Base-by-base conservation (phyloP, 495 filamentous ascomycete genomes). In the Penicillium bovifimosum region DNA sequence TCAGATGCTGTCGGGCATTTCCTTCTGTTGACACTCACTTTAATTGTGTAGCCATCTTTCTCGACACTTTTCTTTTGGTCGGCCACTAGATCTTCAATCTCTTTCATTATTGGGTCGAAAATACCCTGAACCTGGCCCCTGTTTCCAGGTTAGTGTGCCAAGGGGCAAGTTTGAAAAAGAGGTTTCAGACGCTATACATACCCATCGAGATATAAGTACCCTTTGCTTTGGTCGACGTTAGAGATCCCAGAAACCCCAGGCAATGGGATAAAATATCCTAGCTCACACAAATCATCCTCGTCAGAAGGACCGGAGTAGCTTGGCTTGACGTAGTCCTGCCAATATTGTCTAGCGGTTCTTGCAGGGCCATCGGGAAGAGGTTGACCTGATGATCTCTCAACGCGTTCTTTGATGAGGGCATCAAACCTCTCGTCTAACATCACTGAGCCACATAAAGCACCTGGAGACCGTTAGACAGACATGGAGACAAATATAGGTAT, bases 51-150 rank as follows among this genome's bases (percentile, higher is more conserved):
- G 11, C 52, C 43, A 2, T 17, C n/a, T 20, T 45, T 24, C 11
- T 27, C 38, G 33, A 79, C 74, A 8, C 64, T 62, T 1, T 63
- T 47, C 6, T 83, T 77, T 57, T 88, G 86, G 2, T 80, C 72
- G 39, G 76, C 69, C 18, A 88, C 78, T 2, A 88, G 68, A 18
- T 74, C 65, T 35, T 85, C 70, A 10, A 87, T 78, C 31, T 83
- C 70, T 14, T 68, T 53, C 1, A 86, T 69, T 14, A 87, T 76
- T 3, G 76, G 78, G 38, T 84, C 76, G 54, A 83, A 84, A 41
- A 84, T 79, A 6, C 50, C 63, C 33, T 74, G 61, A 17, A 84
- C 52, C 17, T 81, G 74, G 1, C 62, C 44, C 11, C 69, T 73
- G 20, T 28, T 4, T 24, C 0, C 11, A 5, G 0, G 11, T 56